phyloP scores from a whole-genome alignment of 306 rosid species.

The Ceratonia siliqua region DNA sequence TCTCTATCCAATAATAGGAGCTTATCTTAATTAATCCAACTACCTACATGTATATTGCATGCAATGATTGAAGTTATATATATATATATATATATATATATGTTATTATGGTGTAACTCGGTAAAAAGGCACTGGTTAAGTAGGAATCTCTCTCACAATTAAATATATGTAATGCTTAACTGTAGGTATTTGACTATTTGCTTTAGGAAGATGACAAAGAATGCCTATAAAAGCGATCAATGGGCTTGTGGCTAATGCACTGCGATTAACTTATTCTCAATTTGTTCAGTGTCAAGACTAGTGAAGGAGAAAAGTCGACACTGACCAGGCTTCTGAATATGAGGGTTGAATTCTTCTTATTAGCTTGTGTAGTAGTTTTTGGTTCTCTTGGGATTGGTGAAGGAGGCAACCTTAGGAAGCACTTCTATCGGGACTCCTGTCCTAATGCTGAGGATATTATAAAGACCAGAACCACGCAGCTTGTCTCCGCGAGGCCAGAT shows the following conservation, averaged over 20 bases:
- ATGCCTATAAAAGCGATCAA: conserved; percentile 26
- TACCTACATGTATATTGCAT: not conserved
- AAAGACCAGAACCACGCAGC: conserved; percentile 26
- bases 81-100: not conserved
- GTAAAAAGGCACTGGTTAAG: not conserved
- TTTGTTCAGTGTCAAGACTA: not conserved
- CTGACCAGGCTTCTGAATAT: conserved; percentile 11
- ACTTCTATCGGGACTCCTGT: conserved; percentile 45
- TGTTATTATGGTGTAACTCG: not conserved
- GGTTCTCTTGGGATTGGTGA: conserved; percentile 36
- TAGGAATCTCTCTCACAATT: not conserved
- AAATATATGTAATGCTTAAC: conserved; percentile 21
- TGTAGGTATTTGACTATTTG: too few relatives aligned
- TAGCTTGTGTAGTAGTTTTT: conserved; percentile 29
- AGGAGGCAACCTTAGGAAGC: conserved; percentile 46
- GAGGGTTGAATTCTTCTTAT: conserved; percentile 28
- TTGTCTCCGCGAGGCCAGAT: conserved; percentile 39
- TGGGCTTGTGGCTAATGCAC: not conserved
- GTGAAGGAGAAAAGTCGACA: not conserved
- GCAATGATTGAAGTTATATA: not conserved
- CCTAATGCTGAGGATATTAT: conserved; percentile 52
- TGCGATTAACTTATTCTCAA: not conserved
- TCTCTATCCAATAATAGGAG: conserved; percentile 4
- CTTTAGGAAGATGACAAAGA: not conserved
- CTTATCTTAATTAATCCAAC: conserved; percentile 11